Evolutionary conservation across 176 grass and related monocot genomes (phyloP).

Genomic region (Poa pratensis): DNA sequence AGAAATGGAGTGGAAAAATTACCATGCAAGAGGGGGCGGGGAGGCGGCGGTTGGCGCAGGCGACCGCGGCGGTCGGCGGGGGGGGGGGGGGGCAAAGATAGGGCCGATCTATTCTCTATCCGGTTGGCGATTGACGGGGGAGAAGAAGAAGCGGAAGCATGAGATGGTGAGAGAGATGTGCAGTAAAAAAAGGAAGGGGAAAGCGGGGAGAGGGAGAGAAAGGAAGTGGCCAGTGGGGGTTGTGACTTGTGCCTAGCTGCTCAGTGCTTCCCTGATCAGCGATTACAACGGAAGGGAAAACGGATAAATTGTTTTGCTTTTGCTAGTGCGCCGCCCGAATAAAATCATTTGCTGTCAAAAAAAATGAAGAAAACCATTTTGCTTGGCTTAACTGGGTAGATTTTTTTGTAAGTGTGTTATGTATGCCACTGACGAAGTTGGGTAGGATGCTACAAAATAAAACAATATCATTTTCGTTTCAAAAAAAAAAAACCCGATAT

Average conservation of each 20-base stretch:
- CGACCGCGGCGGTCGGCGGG: constrained; percentile 21
- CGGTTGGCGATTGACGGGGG: constrained; percentile 45
- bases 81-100: constrained; percentile 29
- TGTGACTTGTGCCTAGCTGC: not conserved
- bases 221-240: no score
- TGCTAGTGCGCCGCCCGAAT: not conserved
- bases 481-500: no score
- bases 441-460: not conserved
- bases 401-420: not conserved
- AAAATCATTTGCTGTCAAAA: no score
- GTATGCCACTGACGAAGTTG: not conserved
- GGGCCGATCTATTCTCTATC: constrained; percentile 56
- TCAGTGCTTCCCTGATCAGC: no score
- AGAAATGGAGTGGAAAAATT: constrained; percentile 44
- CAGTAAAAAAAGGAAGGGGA: constrained; percentile 43
- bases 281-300: not conserved
- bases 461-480: no score
- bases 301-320: not conserved
- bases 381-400: not conserved
- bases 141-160: constrained; percentile 38
- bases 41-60: not conserved
- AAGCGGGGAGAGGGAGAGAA: constrained; percentile 19
- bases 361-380: no score
- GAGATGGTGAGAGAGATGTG: not conserved
- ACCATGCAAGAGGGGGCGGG: not conserved